Evolutionary conservation across 2,329 filamentous ascomycete genomes (phyloP), one percentile per base, ranked within the genome.

Genomic region (Penicillium sp.): DNA sequence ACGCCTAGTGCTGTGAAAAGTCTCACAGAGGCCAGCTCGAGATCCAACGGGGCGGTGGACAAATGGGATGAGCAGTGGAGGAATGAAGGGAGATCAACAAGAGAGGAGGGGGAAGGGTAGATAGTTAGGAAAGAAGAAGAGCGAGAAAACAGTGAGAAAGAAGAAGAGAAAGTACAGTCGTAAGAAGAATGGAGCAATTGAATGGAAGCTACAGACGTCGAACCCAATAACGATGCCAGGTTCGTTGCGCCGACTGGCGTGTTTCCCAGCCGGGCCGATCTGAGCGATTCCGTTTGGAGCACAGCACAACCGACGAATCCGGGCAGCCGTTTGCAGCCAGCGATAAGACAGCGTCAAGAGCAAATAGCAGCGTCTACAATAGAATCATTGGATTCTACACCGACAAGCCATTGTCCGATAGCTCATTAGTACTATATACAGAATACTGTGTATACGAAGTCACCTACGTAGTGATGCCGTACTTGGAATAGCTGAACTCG

Each of bases 241-340:
- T 46, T 18, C 24, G 36, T 31, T n/a, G 18, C 9, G 31, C 49
- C 16, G 44, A 35, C 44, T 27, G 47, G 7, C 18, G 49, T 22
- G 49, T 11, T 51, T 39, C 27, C 49, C 49, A 51, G 11, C 9
- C 49, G 39, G 51, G 50, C 37, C 37, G 40, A 46, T 54, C 51
- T 39, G 22, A 27, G 40, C 31, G 55, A 39, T 37, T 37, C 41
- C 22, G 22, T 31, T 37, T 44, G 14, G 37, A 6, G 18, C 27
- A 22, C 22, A 22, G 36, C 31, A 27, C 24, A 22, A 24, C 14
- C 49, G 43, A 65, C 61, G 60, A 67, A 68, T 66, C 60, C 66
- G 66, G 66, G 19, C 50, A 44, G 54, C 66, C 65, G 66, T 56
- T 68, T 68, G 66, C 66, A 57, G 59, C 54, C 56, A 55, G 47